Evolutionary conservation across 345 rosid genomes (phyloP).

Genomic region (Salix koriyanagi): DNA sequence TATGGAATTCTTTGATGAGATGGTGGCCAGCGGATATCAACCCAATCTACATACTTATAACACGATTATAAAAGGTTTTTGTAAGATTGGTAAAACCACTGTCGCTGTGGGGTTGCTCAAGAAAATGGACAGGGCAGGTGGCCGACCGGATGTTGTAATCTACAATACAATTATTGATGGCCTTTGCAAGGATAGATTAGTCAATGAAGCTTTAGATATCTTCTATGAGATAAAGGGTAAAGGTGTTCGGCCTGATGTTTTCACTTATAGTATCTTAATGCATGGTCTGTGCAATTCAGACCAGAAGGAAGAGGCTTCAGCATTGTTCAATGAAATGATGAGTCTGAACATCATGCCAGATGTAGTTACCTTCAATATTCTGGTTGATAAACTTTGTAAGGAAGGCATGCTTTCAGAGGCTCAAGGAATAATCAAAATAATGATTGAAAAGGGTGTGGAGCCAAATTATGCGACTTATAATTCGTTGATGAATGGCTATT

Average conservation of each 20-base stretch:
- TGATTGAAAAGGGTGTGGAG: slow-evolving; percentile 3
- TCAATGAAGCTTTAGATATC: not conserved
- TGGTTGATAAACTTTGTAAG: not conserved
- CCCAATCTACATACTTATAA: too few relatives aligned
- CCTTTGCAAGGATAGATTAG: not conserved
- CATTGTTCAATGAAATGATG: not conserved
- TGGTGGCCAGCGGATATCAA: too few relatives aligned
- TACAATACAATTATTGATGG: slow-evolving; percentile 3
- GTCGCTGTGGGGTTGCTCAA: not conserved
- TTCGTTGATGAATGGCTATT: not conserved
- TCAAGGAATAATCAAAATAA: not conserved
- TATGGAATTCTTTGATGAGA: too few relatives aligned
- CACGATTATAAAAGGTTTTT: too few relatives aligned
- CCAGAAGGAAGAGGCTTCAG: not conserved
- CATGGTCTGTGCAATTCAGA: too few relatives aligned
- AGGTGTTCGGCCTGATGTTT: not conserved
- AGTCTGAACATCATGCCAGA: not conserved
- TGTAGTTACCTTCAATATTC: slow-evolving; percentile 1
- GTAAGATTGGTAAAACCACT: not conserved
- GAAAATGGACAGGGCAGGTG: not conserved
- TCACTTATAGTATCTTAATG: slow-evolving; percentile 1
- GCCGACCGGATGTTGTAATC: not conserved
- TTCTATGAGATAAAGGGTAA: not conserved
- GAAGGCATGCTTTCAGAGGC: slow-evolving; percentile 5
- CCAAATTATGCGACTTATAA: not conserved